These are phyloP conservation scores for Rhytidiadelphus loreus DNA, from an alignment of 225 moss, liverwort and hornwort species.

Conservation along the genomic window DNA sequence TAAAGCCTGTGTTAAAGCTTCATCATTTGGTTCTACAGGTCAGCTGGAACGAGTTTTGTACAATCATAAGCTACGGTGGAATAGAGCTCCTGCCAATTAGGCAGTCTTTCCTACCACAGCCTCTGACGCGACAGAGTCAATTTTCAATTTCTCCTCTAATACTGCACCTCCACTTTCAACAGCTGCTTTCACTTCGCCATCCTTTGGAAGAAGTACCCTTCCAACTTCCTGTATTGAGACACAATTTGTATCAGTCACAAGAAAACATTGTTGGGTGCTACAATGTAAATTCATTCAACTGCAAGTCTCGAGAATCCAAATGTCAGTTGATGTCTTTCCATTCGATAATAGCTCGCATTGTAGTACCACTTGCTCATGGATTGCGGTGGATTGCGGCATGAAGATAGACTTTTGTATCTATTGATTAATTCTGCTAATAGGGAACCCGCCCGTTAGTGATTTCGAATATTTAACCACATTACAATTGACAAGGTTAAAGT, in stretches of 20 bases:
- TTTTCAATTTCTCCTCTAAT: background rate
- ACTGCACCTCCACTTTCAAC: background rate
- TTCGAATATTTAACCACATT: background rate
- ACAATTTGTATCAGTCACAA: background rate
- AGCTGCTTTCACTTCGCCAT: background rate
- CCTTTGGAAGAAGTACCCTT: slow-evolving; percentile 5
- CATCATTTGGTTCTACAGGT: background rate
- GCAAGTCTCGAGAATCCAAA: background rate
- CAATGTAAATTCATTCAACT: background rate
- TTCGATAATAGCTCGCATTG: background rate
- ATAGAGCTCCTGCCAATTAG: background rate
- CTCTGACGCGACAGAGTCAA: background rate
- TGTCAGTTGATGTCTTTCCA: background rate
- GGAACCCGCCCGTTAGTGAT: too few species aligned
- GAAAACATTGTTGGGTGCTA: background rate
- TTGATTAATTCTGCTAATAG: background rate
- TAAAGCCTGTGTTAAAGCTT: background rate
- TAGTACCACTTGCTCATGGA: background rate
- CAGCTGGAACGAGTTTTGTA: background rate
- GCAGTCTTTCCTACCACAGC: background rate
- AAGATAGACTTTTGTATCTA: background rate
- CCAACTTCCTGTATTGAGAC: slow-evolving; percentile 11
- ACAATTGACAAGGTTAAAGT: background rate
- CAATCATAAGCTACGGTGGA: background rate
- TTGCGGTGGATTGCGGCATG: background rate